phyloP scores from a whole-genome alignment of 345 rosid genomes.

The Fremontodendron californicum region DNA sequence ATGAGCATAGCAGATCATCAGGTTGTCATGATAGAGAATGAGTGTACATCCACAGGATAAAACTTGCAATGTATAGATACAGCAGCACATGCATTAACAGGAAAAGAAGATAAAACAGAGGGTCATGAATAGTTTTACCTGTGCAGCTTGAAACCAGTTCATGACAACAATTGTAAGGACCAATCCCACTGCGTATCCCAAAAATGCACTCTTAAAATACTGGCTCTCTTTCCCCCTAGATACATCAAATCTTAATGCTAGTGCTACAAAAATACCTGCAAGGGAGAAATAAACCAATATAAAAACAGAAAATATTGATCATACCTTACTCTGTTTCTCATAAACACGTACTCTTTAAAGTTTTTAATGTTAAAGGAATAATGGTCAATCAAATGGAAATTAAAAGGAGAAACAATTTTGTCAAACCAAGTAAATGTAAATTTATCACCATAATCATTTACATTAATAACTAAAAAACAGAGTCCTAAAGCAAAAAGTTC shows the following conservation, averaged over 20 bases:
- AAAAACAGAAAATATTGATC: background rate
- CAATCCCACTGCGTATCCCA: slow-evolving; percentile 73
- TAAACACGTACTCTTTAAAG: background rate
- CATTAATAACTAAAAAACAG: background rate
- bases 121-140: slow-evolving; percentile 40
- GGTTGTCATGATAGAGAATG: background rate
- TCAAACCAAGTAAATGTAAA: background rate
- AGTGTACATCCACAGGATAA: background rate
- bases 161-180: slow-evolving; percentile 84
- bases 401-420: background rate
- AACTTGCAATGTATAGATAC: background rate
- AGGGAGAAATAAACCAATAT: background rate
- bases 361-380: background rate
- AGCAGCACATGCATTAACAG: background rate
- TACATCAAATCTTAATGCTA: slow-evolving; percentile 89
- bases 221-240: slow-evolving; percentile 83
- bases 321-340: background rate
- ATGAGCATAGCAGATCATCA: background rate
- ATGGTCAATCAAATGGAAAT: background rate
- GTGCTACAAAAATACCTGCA: slow-evolving; percentile 94
- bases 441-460: background rate
- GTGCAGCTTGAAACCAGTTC: slow-evolving; percentile 99
- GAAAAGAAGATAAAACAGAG: background rate
- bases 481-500: background rate
- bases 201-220: slow-evolving; percentile 91